Base-by-base conservation (phyloP, 148 eudicot species). In the Bassia scoparia region DNA sequence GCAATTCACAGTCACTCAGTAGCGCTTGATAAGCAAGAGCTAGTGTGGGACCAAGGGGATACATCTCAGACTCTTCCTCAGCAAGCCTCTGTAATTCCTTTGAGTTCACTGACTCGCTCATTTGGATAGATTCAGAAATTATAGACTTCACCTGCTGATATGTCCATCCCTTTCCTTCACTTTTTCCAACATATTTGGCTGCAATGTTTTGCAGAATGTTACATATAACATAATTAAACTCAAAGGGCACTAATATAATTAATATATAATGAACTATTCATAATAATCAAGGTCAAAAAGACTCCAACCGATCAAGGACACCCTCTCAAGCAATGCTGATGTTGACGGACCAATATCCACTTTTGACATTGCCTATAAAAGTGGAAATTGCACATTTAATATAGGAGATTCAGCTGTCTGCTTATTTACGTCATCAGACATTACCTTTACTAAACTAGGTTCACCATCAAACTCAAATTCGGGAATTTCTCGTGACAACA, bases 141-240 rank as follows among this genome's bases (percentile, higher is more conserved):
- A 87, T 38, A 71, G 87, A 85, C 73, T 84, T 87, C 46, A 89
- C 99, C 83, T 92, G 86, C 77, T 84, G 86, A 82, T 84, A 85
- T 72, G 92, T 84, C 90, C 90, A 85, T 38, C 80, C 83, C 77
- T 88, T 89, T 34, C 89, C 92, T 82, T 87, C 96, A 76, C 89
- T 90, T 84, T 88, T 90, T 77, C 87, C 74, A 70, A 87, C 92
- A 79, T 87, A 88, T 74, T 92, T 96, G 52, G 92, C 99, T 95
- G 82, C 77, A 80, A 31, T 34, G 75, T 71, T 7, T 62, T 53
- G 63, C 31, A 41, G 31, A n/a, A 71, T 52, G 62, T 52, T n/a
- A 50, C 17, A 29, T 52, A 38, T 48, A 53, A 10, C 18, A 48
- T 21, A 44, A 31, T 38, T 12, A 34, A 61, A 70, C 50, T 3